phyloP scores from a whole-genome alignment of 1,139 yeast genomes.

The Saccharomyces uvarum region DNA sequence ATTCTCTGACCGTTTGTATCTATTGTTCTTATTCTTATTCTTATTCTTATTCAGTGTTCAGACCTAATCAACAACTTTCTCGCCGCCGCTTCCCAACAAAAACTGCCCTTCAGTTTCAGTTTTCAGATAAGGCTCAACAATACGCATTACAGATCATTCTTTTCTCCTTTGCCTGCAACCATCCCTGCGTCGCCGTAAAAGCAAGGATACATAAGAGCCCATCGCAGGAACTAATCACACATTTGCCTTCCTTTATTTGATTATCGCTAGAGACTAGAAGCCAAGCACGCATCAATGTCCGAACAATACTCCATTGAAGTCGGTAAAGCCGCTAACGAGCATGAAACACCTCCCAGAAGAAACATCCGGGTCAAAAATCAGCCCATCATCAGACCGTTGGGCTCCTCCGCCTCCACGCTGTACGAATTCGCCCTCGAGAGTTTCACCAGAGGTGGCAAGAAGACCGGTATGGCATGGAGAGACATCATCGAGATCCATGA shows the following conservation, averaged over 20 bases:
- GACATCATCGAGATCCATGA: slow-evolving; percentile 61
- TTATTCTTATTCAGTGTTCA: not conserved
- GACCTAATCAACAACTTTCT: not conserved
- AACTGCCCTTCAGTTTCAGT: not conserved
- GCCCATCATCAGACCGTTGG: slow-evolving; percentile 48
- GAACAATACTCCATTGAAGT: slow-evolving; percentile 46
- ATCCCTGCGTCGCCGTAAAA: not conserved
- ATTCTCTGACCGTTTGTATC: not conserved
- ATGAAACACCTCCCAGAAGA: slow-evolving; percentile 91
- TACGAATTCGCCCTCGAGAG: slow-evolving; percentile 65
- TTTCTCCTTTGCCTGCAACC: not conserved
- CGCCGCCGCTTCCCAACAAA: slow-evolving; percentile 1
- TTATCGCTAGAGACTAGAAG: not conserved
- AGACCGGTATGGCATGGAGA: slow-evolving; percentile 73
- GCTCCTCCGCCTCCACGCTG: slow-evolving; percentile 55
- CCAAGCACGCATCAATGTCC: slow-evolving; percentile 7
- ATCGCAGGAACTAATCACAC: not conserved
- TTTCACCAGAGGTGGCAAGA: slow-evolving; percentile 47
- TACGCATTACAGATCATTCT: not conserved
- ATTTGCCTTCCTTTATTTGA: not conserved
- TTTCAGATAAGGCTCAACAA: not conserved
- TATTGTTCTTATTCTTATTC: not conserved
- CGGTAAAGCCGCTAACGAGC: slow-evolving; percentile 64
- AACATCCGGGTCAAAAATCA: slow-evolving; percentile 50
- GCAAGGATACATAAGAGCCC: not conserved